Conservation (phyloP, 208 protist species). For the Wallacemonas sp. region DNA sequence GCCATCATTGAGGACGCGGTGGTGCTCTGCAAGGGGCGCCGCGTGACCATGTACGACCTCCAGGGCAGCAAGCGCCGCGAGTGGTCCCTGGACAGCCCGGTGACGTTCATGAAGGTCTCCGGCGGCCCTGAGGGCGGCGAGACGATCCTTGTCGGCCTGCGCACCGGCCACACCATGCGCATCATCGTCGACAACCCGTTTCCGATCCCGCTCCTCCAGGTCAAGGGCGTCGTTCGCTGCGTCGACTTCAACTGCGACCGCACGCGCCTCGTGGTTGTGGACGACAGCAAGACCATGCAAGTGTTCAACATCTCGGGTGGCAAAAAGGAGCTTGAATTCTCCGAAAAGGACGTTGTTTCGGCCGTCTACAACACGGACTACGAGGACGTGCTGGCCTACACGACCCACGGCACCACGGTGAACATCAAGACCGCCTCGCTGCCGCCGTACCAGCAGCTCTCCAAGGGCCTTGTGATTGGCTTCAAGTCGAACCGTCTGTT, state of each 20-base stretch:
- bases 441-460: constrained; percentile 92
- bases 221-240: constrained; percentile 74
- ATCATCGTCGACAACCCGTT: constrained; percentile 98
- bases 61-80: constrained; percentile 91
- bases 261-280: constrained; percentile 93
- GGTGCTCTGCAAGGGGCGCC: constrained; percentile 88
- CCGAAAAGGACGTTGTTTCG: constrained; percentile 85
- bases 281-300: constrained; percentile 84
- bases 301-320: constrained; percentile 84
- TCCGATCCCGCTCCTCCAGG: constrained; percentile 90
- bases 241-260: constrained; percentile 91
- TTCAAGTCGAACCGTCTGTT: constrained; percentile 96
- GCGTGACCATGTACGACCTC: constrained; percentile 92
- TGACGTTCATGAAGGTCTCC: constrained; percentile 95
- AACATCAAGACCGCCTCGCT: constrained; percentile 95
- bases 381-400: constrained; percentile 96
- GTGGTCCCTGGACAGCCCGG: constrained; percentile 93
- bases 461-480: constrained; percentile 94
- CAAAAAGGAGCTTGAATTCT: constrained; percentile 90
- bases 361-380: constrained; percentile 95
- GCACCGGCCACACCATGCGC: constrained; percentile 90
- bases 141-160: constrained; percentile 93
- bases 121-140: constrained; percentile 91
- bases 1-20: constrained; percentile 91
- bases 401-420: constrained; percentile 70